phyloP scores from a whole-genome alignment of 305 asterid species.

The Solanum aculeatissimum region DNA sequence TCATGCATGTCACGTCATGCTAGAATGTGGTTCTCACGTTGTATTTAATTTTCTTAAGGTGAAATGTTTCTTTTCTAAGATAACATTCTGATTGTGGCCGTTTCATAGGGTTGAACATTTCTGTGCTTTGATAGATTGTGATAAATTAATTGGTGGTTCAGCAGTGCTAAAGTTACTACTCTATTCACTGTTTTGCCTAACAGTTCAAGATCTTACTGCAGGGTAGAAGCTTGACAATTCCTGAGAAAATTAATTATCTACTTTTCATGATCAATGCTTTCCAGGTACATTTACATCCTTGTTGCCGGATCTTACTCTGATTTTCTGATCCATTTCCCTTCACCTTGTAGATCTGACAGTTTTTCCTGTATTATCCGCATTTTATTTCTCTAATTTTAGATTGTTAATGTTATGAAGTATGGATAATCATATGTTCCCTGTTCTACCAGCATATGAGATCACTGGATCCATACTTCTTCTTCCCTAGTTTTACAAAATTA shows the following conservation, averaged over 20 bases:
- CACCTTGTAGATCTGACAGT: background rate
- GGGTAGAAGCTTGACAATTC: constrained; percentile 76
- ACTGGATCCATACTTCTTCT: background rate
- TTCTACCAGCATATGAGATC: background rate
- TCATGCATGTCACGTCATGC: background rate
- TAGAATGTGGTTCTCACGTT: background rate
- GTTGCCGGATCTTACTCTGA: background rate
- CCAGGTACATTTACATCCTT: constrained; percentile 46
- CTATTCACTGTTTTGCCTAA: background rate
- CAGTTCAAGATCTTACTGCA: constrained; percentile 28
- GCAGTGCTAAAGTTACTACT: background rate
- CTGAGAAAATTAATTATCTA: constrained; percentile 92
- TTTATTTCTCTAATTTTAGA: background rate
- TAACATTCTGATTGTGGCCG: background rate
- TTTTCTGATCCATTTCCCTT: background rate
- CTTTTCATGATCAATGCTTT: constrained; percentile 97
- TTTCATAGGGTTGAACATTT: background rate
- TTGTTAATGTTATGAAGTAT: background rate
- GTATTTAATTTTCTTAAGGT: background rate
- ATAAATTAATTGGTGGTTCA: background rate
- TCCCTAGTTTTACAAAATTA: background rate
- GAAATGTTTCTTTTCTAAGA: background rate
- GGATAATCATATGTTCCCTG: background rate
- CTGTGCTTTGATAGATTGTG: background rate
- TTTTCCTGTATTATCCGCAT: background rate